Base-by-base conservation (phyloP, 257 asterid species). In the Solanum dulcamara region DNA sequence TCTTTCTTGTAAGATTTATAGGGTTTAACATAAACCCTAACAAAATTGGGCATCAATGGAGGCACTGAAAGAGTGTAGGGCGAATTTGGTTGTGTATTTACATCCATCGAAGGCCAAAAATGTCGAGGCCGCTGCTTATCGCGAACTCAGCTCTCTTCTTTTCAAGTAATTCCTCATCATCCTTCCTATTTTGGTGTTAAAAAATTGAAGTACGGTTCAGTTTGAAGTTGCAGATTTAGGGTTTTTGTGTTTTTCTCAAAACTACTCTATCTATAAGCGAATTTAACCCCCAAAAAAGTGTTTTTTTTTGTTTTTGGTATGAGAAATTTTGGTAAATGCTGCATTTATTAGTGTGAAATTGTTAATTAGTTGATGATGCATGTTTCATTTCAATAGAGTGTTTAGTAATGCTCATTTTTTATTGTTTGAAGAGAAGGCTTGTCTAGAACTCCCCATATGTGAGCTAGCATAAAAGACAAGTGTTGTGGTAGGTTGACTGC, bases 61-160 rank as follows among this genome's bases (percentile, higher is more conserved):
- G 71, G 97, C 90, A 22, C 67, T 95, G 90, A 93, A 86, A 84
- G 90, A 89, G 81, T 87, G 92, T 79, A 87, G 81, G 28, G 97
- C 94, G 32, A 87, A 89, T 80, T 40, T 97, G 81, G 89, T 88
- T 62, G 94, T 92, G 20, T 81, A 88, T 85, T 26, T 94, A 20
- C 97, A 92, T 86, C 98, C 99, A 0, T 94, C 95, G 9, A 92
- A 90, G 89, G 90, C 93, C 0, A 92, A 86, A 15, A 83, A 85
- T 64, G 88, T 87, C 37, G 55, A 57, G 10, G 94, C 91, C 1
- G 95, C 98, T 22, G 88, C 95, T 70, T 89, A 89, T 85, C 85
- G 86, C n/a, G 93, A 91, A 86, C 92, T 97, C 79, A 93, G 94
- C 89, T 88, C 97, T 55, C 57, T 92, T 83, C 95, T 97, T 67